phyloP scores from a whole-genome alignment of 768 basidiomycete species.

The Agaricus sinodeliciosus region DNA sequence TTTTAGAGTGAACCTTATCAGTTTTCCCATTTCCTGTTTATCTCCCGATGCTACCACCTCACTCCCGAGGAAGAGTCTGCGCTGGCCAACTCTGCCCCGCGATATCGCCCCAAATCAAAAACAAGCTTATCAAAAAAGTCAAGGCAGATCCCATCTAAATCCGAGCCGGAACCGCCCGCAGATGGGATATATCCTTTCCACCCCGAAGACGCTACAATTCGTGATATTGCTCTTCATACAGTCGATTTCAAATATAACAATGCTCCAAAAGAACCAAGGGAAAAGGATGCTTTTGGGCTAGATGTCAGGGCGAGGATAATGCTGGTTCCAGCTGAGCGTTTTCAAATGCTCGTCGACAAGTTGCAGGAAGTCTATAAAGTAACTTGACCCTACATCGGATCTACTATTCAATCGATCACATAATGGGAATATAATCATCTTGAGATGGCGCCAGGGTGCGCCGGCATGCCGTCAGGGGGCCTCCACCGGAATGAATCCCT shows the following conservation, averaged over 20 bases:
- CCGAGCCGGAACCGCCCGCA: slow-evolving; percentile 19
- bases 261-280: slow-evolving; percentile 38
- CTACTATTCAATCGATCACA: not conserved
- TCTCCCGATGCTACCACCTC: slow-evolving; percentile 76
- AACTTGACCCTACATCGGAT: not conserved
- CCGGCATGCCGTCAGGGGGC: too few relatives aligned
- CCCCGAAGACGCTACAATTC: slow-evolving; percentile 76
- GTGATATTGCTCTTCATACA: slow-evolving; percentile 45
- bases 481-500: too few relatives aligned
- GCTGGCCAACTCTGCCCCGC: slow-evolving; percentile 36
- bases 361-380: slow-evolving; percentile 5
- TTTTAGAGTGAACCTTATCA: slow-evolving; percentile 50
- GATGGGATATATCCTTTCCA: slow-evolving; percentile 73
- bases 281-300: slow-evolving; percentile 64
- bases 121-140: slow-evolving; percentile 17
- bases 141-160: slow-evolving; percentile 12
- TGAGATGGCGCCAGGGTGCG: too few relatives aligned
- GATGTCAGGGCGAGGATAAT: slow-evolving; percentile 66
- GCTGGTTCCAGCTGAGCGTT: slow-evolving; percentile 35
- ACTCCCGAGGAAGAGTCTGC: slow-evolving; percentile 61
- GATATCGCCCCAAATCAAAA: slow-evolving; percentile 34
- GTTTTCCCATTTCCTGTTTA: slow-evolving; percentile 69
- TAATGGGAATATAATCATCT: too few relatives aligned
- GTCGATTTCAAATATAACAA: slow-evolving; percentile 48
- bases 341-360: slow-evolving; percentile 1